Evolutionary conservation across 441 rosid species (phyloP).

Genomic region (Hura crepitans): DNA sequence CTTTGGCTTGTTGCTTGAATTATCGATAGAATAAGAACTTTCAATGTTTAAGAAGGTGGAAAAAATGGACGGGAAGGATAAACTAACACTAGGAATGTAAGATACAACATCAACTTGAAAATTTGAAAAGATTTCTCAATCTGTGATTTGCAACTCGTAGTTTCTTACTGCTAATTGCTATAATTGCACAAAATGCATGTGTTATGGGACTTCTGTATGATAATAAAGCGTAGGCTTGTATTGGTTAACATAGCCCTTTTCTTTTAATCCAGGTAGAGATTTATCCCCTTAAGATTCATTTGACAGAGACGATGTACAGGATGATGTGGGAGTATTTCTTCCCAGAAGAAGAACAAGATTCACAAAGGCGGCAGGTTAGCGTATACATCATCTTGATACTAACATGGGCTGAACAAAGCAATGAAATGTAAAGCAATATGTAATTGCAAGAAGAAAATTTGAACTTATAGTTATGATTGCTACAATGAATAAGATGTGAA

Average conservation of each 20-base stretch:
- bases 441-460: neutral
- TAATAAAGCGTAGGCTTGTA: neutral
- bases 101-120: neutral
- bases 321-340: conserved; percentile 97
- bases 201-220: neutral
- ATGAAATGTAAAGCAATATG: neutral
- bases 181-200: neutral
- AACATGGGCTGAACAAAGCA: neutral
- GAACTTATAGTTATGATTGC: neutral
- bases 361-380: conserved; percentile 84
- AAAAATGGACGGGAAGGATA: neutral
- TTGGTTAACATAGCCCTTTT: conserved; percentile 15
- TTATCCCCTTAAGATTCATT: conserved; percentile 89
- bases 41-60: neutral
- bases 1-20: neutral
- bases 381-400: neutral
- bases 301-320: conserved; percentile 92
- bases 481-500: neutral
- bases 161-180: neutral
- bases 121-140: neutral
- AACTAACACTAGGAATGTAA: neutral
- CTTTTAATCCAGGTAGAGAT: conserved; percentile 69
- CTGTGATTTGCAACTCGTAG: neutral
- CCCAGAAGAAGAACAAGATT: conserved; percentile 96
- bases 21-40: neutral